Conservation (phyloP, 1,284 basidiomycete species). For the Golubevia pallescens region DNA sequence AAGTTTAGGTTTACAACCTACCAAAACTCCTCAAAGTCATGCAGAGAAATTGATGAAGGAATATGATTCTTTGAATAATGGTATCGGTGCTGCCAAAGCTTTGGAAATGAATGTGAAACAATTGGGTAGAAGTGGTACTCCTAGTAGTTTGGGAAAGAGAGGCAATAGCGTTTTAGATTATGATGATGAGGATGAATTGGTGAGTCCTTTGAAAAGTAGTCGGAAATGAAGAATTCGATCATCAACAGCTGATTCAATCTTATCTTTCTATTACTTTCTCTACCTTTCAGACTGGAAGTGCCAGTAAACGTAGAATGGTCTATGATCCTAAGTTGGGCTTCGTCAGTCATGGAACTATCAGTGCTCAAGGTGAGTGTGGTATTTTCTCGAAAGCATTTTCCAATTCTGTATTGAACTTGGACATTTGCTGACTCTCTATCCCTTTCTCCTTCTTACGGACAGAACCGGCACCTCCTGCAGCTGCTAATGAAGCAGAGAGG, state of each 20-base stretch:
- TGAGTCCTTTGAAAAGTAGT: background rate
- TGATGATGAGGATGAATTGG: background rate
- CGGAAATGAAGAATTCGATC: background rate
- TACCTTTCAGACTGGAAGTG: slow-evolving; percentile 5
- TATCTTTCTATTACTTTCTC: background rate
- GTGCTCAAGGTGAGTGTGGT: slow-evolving; percentile 17
- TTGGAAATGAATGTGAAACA: background rate
- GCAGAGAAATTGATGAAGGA: background rate
- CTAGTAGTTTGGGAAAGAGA: background rate
- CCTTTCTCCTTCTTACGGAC: too few species aligned
- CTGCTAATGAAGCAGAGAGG: too few species aligned
- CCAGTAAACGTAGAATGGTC: slow-evolving; percentile 48
- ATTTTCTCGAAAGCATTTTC: background rate
- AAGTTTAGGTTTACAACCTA: background rate
- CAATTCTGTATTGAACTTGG: too few species aligned
- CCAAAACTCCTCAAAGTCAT: background rate
- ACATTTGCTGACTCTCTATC: background rate
- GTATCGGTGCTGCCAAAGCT: background rate
- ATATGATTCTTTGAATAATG: background rate
- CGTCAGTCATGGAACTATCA: slow-evolving; percentile 47
- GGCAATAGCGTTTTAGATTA: background rate
- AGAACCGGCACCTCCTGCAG: too few species aligned
- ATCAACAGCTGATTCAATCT: background rate
- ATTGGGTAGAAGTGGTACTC: background rate
- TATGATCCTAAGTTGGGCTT: slow-evolving; percentile 57